Evolutionary conservation across 768 basidiomycete species (phyloP), one percentile per base, ranked within the genome.

Genomic region (Mycena latifolia): DNA sequence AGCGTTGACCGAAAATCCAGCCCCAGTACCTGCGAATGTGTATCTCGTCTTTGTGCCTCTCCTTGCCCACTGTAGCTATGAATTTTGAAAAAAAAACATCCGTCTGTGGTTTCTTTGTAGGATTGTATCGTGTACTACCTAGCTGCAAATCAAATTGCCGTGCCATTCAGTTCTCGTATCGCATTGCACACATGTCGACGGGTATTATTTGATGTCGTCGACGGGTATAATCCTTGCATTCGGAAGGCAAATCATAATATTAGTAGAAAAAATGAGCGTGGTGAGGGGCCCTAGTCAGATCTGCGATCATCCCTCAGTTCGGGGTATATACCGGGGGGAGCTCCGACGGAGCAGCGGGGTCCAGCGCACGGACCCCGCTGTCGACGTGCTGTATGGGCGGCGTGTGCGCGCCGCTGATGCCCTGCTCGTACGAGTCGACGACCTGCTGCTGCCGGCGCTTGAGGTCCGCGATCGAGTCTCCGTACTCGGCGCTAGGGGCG

Each of bases 311-410:
- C 14, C 33, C 33, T 71, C 67, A 77, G 15, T 71, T 65, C 5
- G 76, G 69, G 48, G 75, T 77, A 56, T 79, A 79, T 12, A 77
- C 74, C 10, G 78, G 78, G 15, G 77, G 78, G 41, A 78, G 69
- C 63, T 79, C 78, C 0, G 70, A 51, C 3, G 65, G 64, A 29
- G 20, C 50, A 18, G 59, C 62, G 14, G 61, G 45, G 14, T 24
- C 45, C n/a, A 46, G 50, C 14, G 61, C 60, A 14, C 75, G 73
- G 24, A 75, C 54, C 7, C 78, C 77, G 48, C 78, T 79, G 52
- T 78, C 77, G 33, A 72, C 64, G 51, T 79, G 77, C 62, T 74
- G 77, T 33, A 72, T 48, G 9, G 62, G 41, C 29, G 62, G 39
- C 22, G 35, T 14, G 9, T 55, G 33, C 24, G 12, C 18, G 39